phyloP scores from a whole-genome alignment of 2,329 filamentous ascomycete species.

The Lasiodiplodia gonubiensis region DNA sequence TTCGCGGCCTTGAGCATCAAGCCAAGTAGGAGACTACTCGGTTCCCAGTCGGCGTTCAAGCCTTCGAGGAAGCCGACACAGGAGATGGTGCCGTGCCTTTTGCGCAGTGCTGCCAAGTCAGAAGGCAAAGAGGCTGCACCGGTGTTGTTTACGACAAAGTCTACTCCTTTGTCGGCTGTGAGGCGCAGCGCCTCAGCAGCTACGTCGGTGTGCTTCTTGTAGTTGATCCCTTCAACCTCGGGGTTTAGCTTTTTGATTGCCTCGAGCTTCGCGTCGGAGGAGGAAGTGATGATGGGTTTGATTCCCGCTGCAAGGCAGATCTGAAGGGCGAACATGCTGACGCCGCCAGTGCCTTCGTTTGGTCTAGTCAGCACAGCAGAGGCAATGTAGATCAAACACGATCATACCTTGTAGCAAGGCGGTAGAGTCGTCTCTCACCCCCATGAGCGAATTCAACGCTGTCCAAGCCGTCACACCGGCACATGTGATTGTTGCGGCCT shows the following conservation, averaged over 20 bases:
- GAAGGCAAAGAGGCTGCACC: conserved; percentile 33
- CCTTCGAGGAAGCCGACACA: conserved; percentile 37
- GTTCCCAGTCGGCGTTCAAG: conserved; percentile 28
- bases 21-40: background rate
- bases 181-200: conserved; percentile 58
- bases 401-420: conserved; percentile 33
- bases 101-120: conserved; percentile 31
- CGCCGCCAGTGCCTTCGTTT: conserved; percentile 48
- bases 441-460: conserved; percentile 32
- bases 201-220: conserved; percentile 61
- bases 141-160: conserved; percentile 54
- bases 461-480: conserved; percentile 38
- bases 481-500: conserved; percentile 35
- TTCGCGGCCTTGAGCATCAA: background rate
- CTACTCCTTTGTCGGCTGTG: conserved; percentile 47
- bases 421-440: background rate
- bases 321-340: conserved; percentile 42
- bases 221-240: conserved; percentile 58
- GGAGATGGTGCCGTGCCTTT: conserved; percentile 34
- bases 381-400: background rate
- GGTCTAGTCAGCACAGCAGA: background rate
- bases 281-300: conserved; percentile 63
- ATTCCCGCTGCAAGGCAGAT: conserved; percentile 38
- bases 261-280: conserved; percentile 60
- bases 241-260: conserved; percentile 50